Base-by-base conservation (phyloP, 2,329 filamentous ascomycete species). In the Neonectria coccinea region DNA sequence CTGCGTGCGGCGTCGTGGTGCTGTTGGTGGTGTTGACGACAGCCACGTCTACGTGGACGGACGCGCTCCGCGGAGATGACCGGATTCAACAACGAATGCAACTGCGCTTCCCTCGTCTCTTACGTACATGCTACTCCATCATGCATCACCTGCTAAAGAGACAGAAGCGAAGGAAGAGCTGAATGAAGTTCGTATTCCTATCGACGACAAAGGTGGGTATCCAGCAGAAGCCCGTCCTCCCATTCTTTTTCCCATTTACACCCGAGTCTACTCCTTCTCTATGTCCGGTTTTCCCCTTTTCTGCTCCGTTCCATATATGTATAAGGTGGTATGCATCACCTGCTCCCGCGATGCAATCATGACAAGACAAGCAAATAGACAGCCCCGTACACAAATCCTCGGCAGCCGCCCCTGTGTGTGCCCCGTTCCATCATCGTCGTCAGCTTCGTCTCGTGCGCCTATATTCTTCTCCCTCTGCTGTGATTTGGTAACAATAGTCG, bases 401-500 rank as follows among this genome's bases (percentile, higher is more conserved):
- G 56, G 60, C 60, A 63, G 42, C 50, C 47, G n/a, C 27, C 27
- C 33, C 39, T 20, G 10, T 22, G 41, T 25, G 29, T 42, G 31
- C 29, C 29, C 56, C 51, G 31, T 29, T 27, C 48, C 44, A 9
- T 64, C 55, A 54, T 57, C 25, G 27, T 48, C 50, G 29, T 42
- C n/a, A 8, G 39, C 39, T 42, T 42, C 39, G n/a, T 42, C 36
- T 39, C 12, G 36, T n/a, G 36, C 36, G 36, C 36, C 36, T 39
- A 39, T 39, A 39, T 39, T 39, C 36, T 39, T 39, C 14, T 8
- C 14, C 36, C 8, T 39, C 44, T 50, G 48, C 33, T 52, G 57
- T 53, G 52, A 52, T 61, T 61, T 53, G 53, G 52, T 73, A 72
- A 58, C 64, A 64, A 59, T 64, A 64, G 61, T 64, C 59, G 61